Evolutionary conservation across 768 basidiomycete species (phyloP).

Genomic region (Rhodosporidiobolus odoratus): DNA sequence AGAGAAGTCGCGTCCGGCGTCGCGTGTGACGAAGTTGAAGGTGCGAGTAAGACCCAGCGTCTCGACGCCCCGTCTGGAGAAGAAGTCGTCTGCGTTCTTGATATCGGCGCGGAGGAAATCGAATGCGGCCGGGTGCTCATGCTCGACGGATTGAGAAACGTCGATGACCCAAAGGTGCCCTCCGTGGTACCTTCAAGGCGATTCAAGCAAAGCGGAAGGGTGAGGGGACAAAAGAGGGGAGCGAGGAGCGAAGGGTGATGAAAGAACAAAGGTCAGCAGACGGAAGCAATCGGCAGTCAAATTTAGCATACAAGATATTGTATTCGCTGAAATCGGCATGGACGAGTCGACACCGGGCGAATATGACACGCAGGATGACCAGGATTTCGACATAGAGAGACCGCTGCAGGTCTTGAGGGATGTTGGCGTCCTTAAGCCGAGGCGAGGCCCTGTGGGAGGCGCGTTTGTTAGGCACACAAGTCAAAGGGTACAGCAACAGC

Average conservation of each 20-base stretch:
- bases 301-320: slow-evolving; percentile 69
- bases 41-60: slow-evolving; percentile 72
- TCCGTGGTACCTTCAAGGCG: slow-evolving; percentile 46
- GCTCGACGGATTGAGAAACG: slow-evolving; percentile 96
- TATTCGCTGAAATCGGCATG: slow-evolving; percentile 98
- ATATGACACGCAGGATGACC: slow-evolving; percentile 73
- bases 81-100: slow-evolving; percentile 89
- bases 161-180: slow-evolving; percentile 87
- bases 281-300: no score
- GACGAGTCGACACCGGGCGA: slow-evolving; percentile 82
- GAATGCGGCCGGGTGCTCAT: slow-evolving; percentile 92
- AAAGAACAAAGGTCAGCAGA: no score
- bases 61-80: slow-evolving; percentile 64
- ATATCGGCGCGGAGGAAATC: slow-evolving; percentile 92
- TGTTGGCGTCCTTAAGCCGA: slow-evolving; percentile 79
- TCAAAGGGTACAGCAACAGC: not conserved
- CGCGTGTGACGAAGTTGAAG: slow-evolving; percentile 76
- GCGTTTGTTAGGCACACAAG: not conserved
- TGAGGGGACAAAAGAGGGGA: not conserved
- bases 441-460: slow-evolving; percentile 69
- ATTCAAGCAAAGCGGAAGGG: not conserved
- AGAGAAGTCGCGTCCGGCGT: slow-evolving; percentile 40
- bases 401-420: slow-evolving; percentile 54
- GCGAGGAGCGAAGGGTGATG: not conserved
- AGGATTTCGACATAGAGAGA: slow-evolving; percentile 73